Base-by-base conservation (phyloP, 108 stramenopile species). In the Licmophora abbreviata region DNA sequence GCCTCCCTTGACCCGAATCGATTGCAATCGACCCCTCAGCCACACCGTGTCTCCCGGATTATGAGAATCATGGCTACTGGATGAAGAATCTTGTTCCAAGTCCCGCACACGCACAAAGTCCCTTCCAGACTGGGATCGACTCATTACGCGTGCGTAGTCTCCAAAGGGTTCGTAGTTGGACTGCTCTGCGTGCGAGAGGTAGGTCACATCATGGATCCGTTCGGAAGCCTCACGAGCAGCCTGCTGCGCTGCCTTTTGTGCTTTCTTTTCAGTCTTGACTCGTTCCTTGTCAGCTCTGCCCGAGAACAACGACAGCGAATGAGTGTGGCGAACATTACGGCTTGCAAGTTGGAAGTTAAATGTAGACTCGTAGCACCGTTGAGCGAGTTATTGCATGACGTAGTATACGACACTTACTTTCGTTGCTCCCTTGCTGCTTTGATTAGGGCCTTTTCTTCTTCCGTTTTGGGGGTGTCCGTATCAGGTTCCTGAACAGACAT, bases 1-100 rank as follows among this genome's bases (percentile, higher is more conserved):
- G 12, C 89, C 88, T 4, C 97, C 97, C 84, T 94, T 98, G 32
- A 83, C 87, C 10, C 97, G 88, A 27, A 98, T 89, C 38, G 93
- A 94, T 29, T 88, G 71, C 35, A 98, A 52, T 25, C 97, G 75
- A 21, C 89, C 94, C 0, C 97, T 65, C 6, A 96, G 40, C 97
- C 97, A 98, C 15, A 94, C 85, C 18, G 36, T 79, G 20, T 73
- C 67, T 20, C 85, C 87, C 20, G 74, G 52, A 44, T 64, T 33
- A 35, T 85, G 49, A 41, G 61, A 66, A 8, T 45, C 63, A 24
- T 22, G n/a, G 21, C 21, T n/a, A 27, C 18, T 24, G 15, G 25
- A 20, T 11, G n/a, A n/a, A n/a, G n/a, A n/a, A n/a, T n/a, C n/a
- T 15, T 8, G 29, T 12, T 66, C 71, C 42, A 89, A 63, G 46